Percentiles rank a stretch among this genome's conserved stretches.
phyloP scores from a whole-genome alignment of 805 yeast genomes.

The Hanseniaspora singularis region DNA sequence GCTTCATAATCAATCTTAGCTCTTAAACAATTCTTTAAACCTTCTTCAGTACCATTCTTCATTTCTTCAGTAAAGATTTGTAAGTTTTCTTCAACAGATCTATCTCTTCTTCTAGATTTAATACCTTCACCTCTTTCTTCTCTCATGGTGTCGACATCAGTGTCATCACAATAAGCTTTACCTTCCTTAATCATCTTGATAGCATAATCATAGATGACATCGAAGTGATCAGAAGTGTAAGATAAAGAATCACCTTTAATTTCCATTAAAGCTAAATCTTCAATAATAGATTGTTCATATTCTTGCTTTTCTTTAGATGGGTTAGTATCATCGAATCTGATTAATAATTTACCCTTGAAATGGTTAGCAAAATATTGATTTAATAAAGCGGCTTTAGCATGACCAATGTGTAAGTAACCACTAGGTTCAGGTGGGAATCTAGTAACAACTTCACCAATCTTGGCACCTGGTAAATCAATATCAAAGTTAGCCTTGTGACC shows the following conservation, averaged over 20 bases:
- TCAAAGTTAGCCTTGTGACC: conserved; percentile 89
- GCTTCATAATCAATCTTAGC: conserved; percentile 92
- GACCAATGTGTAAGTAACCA: conserved; percentile 95
- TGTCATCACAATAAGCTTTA: conserved; percentile 94
- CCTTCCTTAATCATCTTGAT: conserved; percentile 85
- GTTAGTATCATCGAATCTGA: conserved; percentile 96
- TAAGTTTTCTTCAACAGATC: conserved; percentile 85
- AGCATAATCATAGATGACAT: conserved; percentile 78
- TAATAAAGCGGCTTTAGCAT: conserved; percentile 94
- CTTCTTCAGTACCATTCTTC: conserved; percentile 88
- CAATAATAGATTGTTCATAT: conserved; percentile 85
- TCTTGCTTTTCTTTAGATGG: conserved; percentile 94
- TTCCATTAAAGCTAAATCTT: conserved; percentile 81
- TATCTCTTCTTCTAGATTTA: conserved; percentile 81
- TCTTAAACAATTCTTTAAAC: conserved; percentile 83
- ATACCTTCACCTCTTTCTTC: conserved; percentile 98
- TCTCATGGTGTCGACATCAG: conserved; percentile 89
- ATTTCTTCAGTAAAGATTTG: conserved; percentile 76
- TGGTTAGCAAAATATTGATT: conserved; percentile 93
- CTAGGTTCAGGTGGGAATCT: conserved; percentile 99
- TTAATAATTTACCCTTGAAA: conserved; percentile 91
- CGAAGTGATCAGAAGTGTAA: conserved; percentile 88
- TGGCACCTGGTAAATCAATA: conserved; percentile 83
- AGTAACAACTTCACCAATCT: conserved; percentile 89
- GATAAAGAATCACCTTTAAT: conserved; percentile 83